A percentile compares a stretch with the other conserved stretches of the same genome.
These are phyloP conservation scores for Peronospora tabacina DNA, from an alignment of 352 stramenopile species.

Conservation along the genomic window DNA sequence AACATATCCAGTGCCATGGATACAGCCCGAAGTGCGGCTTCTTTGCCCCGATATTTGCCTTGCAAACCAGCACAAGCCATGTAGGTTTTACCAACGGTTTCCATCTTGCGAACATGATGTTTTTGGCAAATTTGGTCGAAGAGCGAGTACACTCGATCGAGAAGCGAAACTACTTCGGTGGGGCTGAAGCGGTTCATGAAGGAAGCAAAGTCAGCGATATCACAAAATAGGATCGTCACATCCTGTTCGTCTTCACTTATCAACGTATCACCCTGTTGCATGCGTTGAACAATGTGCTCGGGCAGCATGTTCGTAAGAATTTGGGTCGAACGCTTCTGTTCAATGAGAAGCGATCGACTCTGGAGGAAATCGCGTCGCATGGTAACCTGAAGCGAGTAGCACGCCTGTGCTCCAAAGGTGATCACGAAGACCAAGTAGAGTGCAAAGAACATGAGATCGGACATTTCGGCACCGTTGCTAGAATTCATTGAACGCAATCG, in stretches of 20 bases:
- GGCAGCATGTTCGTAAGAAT: slow-evolving; percentile 85
- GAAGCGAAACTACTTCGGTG: slow-evolving; percentile 70
- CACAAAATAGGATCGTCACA: slow-evolving; percentile 83
- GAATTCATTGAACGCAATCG: slow-evolving; percentile 20
- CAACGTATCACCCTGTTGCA: slow-evolving; percentile 74
- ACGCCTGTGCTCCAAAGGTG: slow-evolving; percentile 59
- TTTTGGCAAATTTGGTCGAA: slow-evolving; percentile 89
- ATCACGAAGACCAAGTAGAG: slow-evolving; percentile 77
- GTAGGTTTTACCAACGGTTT: slow-evolving; percentile 90
- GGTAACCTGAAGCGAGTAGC: slow-evolving; percentile 77
- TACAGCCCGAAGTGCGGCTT: slow-evolving; percentile 64
- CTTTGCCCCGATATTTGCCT: slow-evolving; percentile 66
- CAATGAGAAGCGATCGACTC: slow-evolving; percentile 62
- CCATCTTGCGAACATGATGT: slow-evolving; percentile 89
- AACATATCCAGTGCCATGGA: slow-evolving; percentile 81
- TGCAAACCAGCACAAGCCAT: slow-evolving; percentile 84
- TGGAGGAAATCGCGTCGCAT: slow-evolving; percentile 82
- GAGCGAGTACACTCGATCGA: slow-evolving; percentile 88
- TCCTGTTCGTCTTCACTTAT: slow-evolving; percentile 85
- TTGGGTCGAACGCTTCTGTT: slow-evolving; percentile 70
- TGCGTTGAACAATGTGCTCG: slow-evolving; percentile 74
- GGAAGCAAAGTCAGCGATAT: slow-evolving; percentile 75
- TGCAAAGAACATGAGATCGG: slow-evolving; percentile 55
- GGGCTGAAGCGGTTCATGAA: slow-evolving; percentile 74
- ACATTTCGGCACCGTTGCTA: slow-evolving; percentile 33